These are phyloP conservation scores for Solanum bulbocastanum DNA, from an alignment of 257 asterid genomes.

Conservation along the genomic window DNA sequence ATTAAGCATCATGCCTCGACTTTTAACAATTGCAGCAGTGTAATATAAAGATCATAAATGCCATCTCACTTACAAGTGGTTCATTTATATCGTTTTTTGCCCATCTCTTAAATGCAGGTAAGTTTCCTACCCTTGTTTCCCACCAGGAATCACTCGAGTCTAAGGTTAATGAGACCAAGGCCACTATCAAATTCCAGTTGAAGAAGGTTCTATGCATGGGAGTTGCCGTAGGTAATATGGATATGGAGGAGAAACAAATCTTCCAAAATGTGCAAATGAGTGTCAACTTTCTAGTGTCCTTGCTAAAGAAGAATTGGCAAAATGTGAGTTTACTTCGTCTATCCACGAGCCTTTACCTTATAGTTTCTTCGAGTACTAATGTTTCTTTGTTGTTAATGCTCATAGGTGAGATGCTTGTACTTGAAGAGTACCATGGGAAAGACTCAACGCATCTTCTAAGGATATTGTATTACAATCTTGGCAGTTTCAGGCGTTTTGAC, in stretches of 20 bases:
- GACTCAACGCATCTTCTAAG: conserved; percentile 5
- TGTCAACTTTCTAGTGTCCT: conserved; percentile 2
- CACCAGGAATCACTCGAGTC: conserved; percentile 3
- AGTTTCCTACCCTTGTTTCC: conserved; percentile 4
- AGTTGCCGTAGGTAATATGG: conserved; percentile 3
- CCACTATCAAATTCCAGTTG: conserved; percentile 6
- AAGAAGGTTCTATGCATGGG: conserved; percentile 10
- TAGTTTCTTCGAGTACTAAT: background rate
- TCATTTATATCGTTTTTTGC: background rate
- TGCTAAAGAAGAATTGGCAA: conserved; percentile 11
- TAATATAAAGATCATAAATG: background rate
- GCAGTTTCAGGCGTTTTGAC: background rate
- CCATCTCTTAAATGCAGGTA: background rate
- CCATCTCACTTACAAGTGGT: background rate
- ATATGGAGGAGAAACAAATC: conserved; percentile 9
- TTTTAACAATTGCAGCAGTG: background rate
- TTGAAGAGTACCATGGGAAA: conserved; percentile 9
- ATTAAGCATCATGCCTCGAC: background rate
- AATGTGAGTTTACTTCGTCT: background rate
- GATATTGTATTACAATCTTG: background rate
- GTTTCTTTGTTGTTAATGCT: background rate
- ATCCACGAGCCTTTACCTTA: background rate
- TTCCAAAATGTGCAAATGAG: conserved; percentile 7
- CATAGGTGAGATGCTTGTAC: conserved; percentile 4
- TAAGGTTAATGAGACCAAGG: conserved; percentile 4